A percentile compares a stretch with the other conserved stretches of the same genome.
Evolutionary conservation across 2,329 filamentous ascomycete species (phyloP).

Genomic region (Chaetomiaceae sp.): DNA sequence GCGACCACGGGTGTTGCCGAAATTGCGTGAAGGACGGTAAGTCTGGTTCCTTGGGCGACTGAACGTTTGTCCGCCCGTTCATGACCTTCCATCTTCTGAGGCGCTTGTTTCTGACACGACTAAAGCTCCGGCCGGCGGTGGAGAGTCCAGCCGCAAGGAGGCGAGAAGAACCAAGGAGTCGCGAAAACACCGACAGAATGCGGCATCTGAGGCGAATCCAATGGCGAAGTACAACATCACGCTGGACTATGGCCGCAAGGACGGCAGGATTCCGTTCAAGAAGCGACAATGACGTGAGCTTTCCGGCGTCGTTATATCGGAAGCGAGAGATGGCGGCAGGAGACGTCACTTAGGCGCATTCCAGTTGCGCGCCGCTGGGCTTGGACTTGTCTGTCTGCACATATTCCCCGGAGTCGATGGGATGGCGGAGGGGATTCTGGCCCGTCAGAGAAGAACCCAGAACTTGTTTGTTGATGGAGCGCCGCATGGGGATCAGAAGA

Average conservation of each 20-base stretch:
- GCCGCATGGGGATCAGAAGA: no score
- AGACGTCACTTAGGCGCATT: no score
- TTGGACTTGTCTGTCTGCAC: no score
- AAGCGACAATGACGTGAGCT: conserved; percentile 7
- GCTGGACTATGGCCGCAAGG: conserved; percentile 27
- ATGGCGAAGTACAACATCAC: conserved; percentile 24
- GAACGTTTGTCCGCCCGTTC: conserved; percentile 15
- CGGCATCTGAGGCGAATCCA: conserved; percentile 2
- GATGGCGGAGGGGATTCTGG: no score
- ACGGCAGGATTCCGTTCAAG: conserved; percentile 9
- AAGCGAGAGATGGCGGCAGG: conserved; percentile 3
- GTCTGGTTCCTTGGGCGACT: conserved; percentile 16
- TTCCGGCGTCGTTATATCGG: not conserved
- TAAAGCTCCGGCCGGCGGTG: conserved; percentile 3
- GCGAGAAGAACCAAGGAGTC: conserved; percentile 13
- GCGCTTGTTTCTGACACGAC: not conserved
- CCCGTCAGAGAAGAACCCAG: no score
- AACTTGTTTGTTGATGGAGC: no score
- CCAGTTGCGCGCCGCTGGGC: no score
- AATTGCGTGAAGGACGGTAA: conserved; percentile 41
- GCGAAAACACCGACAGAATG: conserved; percentile 7
- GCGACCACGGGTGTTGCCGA: conserved; percentile 49
- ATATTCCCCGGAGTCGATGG: no score
- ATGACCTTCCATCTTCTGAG: no score
- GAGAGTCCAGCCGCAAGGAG: conserved; percentile 6